Conservation (phyloP, 2,329 filamentous ascomycete species). For the Epichloe brachyelytri region DNA sequence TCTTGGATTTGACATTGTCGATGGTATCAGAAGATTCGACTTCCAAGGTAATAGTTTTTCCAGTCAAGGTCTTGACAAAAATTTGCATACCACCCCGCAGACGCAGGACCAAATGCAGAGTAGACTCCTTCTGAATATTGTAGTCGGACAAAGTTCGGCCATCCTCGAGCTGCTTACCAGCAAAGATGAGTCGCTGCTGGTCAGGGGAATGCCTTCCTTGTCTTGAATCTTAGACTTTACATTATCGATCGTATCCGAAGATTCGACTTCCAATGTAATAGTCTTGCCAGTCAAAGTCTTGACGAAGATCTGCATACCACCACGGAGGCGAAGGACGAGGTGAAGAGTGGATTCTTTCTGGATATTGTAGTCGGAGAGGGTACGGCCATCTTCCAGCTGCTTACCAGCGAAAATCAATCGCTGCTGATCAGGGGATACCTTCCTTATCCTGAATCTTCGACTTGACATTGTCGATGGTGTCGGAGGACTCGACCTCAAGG, state of each 20-base stretch:
- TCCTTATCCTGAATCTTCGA: constrained; percentile 97
- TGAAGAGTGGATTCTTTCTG: constrained; percentile 86
- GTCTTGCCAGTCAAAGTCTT: constrained; percentile 88
- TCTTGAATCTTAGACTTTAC: constrained; percentile 91
- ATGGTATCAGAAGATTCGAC: constrained; percentile 85
- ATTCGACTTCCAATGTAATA: constrained; percentile 84
- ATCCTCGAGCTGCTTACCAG: constrained; percentile 87
- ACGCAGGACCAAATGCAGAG: constrained; percentile 67
- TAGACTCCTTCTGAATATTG: constrained; percentile 92
- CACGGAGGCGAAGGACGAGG: constrained; percentile 74
- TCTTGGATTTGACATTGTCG: constrained; percentile 90
- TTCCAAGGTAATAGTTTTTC: constrained; percentile 89
- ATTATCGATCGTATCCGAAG: constrained; percentile 83
- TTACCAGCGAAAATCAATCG: constrained; percentile 92
- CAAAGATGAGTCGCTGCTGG: constrained; percentile 88
- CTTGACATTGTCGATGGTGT: constrained; percentile 96
- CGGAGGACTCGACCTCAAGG: constrained; percentile 74
- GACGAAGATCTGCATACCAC: constrained; percentile 83
- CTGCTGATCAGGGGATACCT: constrained; percentile 91
- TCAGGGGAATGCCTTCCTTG: constrained; percentile 92
- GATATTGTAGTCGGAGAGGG: constrained; percentile 86
- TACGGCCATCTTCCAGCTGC: constrained; percentile 88
- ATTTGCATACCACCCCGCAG: constrained; percentile 86
- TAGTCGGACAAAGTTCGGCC: constrained; percentile 86
- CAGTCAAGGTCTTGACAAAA: constrained; percentile 76